Evolutionary conservation across 495 filamentous ascomycete genomes (phyloP), one percentile per base, ranked within the genome.

Genomic region (Xylaria palmicola): DNA sequence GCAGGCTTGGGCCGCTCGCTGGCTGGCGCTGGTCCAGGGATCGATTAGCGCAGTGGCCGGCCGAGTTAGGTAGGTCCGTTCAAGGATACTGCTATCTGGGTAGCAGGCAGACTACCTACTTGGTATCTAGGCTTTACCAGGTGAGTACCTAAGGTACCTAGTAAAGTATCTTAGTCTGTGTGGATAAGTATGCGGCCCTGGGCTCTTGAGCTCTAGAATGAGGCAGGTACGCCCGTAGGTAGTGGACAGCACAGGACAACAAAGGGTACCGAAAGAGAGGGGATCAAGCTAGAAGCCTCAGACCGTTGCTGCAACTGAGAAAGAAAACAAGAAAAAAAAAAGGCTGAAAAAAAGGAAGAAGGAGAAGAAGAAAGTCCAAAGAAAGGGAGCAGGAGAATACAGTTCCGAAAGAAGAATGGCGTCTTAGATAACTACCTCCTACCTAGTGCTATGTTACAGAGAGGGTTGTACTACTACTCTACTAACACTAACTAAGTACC

Each of bases 11-110:
- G 27, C 57, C 15, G 47, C 57, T 45, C 15, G 47, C 57, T 45
- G 47, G 57, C 37, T 51, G 57, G 57, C 27, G 57, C 47, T 44
- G 57, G 57, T 60, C 6, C 57, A 49, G 48, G 57, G 57, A 60
- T 60, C 47, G 44, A 60, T 52, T 41, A 44, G 49, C 27, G 53
- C 27, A 44, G 57, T 27, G 24, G 45, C n/a, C n/a, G n/a, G n/a
- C n/a, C n/a, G n/a, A 7, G 30, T 30, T 36, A 44, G 37, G 20
- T 10, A 30, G 27, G 40, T 17, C 37, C 36, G 40, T 15, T 29
- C 40, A 45, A 20, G 40, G 43, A 49, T 3, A n/a, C n/a, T n/a
- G n/a, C n/a, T n/a, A n/a, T n/a, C n/a, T n/a, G n/a, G n/a, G n/a
- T n/a, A n/a, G n/a, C n/a, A n/a, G n/a, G n/a, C n/a, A n/a, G n/a